A percentile compares a stretch with the other conserved stretches of the same genome.
Evolutionary conservation across 495 filamentous ascomycete species (phyloP).

Genomic region (Hypoxylon intermedium): DNA sequence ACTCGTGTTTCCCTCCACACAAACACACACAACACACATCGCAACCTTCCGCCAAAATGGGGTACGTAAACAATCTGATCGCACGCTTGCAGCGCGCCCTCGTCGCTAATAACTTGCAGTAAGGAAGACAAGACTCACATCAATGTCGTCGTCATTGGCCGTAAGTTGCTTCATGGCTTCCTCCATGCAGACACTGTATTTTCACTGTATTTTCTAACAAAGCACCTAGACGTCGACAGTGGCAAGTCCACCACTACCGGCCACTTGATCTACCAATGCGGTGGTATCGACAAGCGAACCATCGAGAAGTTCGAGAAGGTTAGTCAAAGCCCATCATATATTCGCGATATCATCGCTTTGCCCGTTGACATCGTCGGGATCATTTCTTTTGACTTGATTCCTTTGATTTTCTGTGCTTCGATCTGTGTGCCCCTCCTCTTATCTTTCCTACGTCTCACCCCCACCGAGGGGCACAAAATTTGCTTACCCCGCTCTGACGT

Average conservation of each 20-base stretch:
- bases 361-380: background rate
- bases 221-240: constrained; percentile 85
- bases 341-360: background rate
- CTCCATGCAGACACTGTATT: background rate
- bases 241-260: constrained; percentile 96
- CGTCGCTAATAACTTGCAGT: constrained; percentile 55
- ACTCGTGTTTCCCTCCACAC: constrained; percentile 21
- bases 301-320: constrained; percentile 99
- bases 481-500: constrained; percentile 45
- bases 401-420: constrained; percentile 37
- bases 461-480: constrained; percentile 48
- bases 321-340: constrained; percentile 45
- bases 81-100: background rate
- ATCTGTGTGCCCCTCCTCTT: constrained; percentile 38
- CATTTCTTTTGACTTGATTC: constrained; percentile 13
- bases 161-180: constrained; percentile 81
- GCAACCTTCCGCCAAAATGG: constrained; percentile 33
- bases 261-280: constrained; percentile 99
- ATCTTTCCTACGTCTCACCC: constrained; percentile 19
- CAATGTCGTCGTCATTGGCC: constrained; percentile 98
- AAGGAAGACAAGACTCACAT: constrained; percentile 87
- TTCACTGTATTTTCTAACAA: constrained; percentile 38
- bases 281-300: constrained; percentile 99
- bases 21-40: constrained; percentile 11
- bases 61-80: constrained; percentile 24